These are phyloP conservation scores for Zopfochytrium polystomum DNA, from an alignment of 371 early-diverging fungal species.

Conservation along the genomic window DNA sequence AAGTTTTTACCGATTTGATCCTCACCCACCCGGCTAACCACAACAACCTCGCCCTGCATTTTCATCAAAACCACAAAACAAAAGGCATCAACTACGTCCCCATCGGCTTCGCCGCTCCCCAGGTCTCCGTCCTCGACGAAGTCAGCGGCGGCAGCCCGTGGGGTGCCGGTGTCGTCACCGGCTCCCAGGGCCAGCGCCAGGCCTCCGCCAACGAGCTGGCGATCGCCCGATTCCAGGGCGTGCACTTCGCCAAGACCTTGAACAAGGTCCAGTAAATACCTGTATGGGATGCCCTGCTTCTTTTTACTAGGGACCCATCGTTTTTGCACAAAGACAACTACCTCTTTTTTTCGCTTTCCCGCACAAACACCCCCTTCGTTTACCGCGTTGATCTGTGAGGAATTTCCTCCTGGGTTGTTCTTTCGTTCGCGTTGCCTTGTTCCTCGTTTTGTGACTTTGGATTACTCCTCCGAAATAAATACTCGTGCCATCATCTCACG, in stretches of 20 bases:
- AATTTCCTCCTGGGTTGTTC: too few relatives aligned
- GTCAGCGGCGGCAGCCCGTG: conserved; percentile 48
- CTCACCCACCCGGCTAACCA: neutral
- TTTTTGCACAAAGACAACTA: too few relatives aligned
- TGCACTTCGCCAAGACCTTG: conserved; percentile 35
- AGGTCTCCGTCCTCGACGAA: conserved; percentile 7
- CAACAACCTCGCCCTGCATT: neutral
- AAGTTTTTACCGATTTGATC: neutral
- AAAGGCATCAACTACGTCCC: conserved; percentile 21
- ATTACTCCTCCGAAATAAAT: too few relatives aligned
- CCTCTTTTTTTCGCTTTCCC: too few relatives aligned
- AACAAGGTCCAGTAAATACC: conserved; percentile 24
- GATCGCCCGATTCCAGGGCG: conserved; percentile 53
- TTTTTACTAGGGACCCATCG: too few relatives aligned
- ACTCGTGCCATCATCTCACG: too few relatives aligned
- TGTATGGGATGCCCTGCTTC: too few relatives aligned
- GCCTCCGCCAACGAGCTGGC: conserved; percentile 61
- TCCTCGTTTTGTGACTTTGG: too few relatives aligned
- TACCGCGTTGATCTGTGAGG: too few relatives aligned
- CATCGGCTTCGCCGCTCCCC: conserved; percentile 12
- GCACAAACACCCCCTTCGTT: too few relatives aligned
- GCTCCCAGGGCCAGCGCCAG: conserved; percentile 66
- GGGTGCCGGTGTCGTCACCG: conserved; percentile 72
- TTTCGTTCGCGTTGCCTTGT: too few relatives aligned
- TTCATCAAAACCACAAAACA: neutral